phyloP scores from a whole-genome alignment of 768 basidiomycete genomes.

The Lactarius hengduanensis region DNA sequence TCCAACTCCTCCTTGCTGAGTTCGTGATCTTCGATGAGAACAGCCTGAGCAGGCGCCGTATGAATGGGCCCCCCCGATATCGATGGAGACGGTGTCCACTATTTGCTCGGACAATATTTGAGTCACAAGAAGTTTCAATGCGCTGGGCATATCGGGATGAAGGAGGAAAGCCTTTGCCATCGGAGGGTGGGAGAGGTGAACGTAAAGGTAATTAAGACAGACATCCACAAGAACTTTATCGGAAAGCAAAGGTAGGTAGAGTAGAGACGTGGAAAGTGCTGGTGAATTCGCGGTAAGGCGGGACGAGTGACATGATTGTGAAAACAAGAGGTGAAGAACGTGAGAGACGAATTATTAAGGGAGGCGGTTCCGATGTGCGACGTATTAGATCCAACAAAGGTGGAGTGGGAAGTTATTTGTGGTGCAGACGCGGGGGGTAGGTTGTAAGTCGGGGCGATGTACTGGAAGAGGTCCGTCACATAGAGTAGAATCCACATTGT shows the following conservation, averaged over 20 bases:
- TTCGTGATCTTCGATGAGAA: slow-evolving; percentile 56
- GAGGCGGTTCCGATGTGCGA: slow-evolving; percentile 68
- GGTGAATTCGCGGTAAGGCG: slow-evolving; percentile 56
- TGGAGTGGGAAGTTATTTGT: slow-evolving; percentile 48
- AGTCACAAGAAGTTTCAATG: slow-evolving; percentile 64
- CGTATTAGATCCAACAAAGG: slow-evolving; percentile 56
- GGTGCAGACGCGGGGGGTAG: slow-evolving; percentile 39
- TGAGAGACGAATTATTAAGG: slow-evolving; percentile 67
- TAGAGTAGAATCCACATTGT: slow-evolving; percentile 71
- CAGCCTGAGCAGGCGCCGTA: slow-evolving; percentile 52
- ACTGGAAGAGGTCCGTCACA: slow-evolving; percentile 67
- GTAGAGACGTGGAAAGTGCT: slow-evolving; percentile 60
- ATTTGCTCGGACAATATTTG: slow-evolving; percentile 70
- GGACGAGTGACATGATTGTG: slow-evolving; percentile 51
- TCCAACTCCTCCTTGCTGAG: slow-evolving; percentile 71
- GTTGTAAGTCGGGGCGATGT: slow-evolving; percentile 49
- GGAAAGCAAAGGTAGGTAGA: slow-evolving; percentile 68
- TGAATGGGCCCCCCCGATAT: slow-evolving; percentile 59
- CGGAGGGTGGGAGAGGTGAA: slow-evolving; percentile 68
- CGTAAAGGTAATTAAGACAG: slow-evolving; percentile 70
- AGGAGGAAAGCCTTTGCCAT: slow-evolving; percentile 78
- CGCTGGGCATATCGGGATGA: slow-evolving; percentile 65
- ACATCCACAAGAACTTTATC: slow-evolving; percentile 72
- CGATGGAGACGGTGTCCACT: slow-evolving; percentile 62
- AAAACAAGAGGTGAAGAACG: slow-evolving; percentile 58